Base-by-base conservation (phyloP, 164 flowering plant genomes). In the Liquidambar formosana region DNA sequence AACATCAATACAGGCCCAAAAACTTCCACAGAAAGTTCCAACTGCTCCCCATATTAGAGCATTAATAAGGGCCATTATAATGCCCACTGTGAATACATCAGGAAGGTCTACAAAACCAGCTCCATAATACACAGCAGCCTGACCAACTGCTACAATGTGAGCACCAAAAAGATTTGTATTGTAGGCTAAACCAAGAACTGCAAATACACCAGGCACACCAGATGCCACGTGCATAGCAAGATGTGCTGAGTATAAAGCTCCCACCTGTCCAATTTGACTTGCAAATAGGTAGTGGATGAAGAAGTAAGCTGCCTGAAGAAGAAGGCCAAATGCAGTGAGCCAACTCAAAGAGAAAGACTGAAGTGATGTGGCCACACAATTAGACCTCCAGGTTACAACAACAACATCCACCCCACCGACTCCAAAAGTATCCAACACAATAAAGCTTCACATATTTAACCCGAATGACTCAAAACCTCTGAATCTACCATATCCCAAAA, bases 121-220 rank as follows among this genome's bases (percentile, higher is more conserved):
- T 89, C 98, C 98, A 72, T 80, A 94, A 75, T 90, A 94, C 9
- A 94, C 96, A 61, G 98, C 97, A 66, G 98, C 94, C 73, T 92
- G 97, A 53, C 98, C 98, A n/a, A 76, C 97, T 94, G 80, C 97
- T 90, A 68, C 90, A 94, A 80, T 94, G 98, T 3, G 98, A 58
- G 96, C 96, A 64, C 98, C 98, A 75, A 94, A 92, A 33, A 94
- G 89, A 75, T 88, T 94, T 11, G 98, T 88, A 54, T 92, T 92
- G 75, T 84, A 94, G 44, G 96, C 96, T 62, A 94, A 80, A 70
- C 92, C 93, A 51, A 92, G 73, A 0, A 97, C 97, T 52, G 97
- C 85, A 56, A 94, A 61, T 5, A 85, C 79, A 60, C 91, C 87
- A 27, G 97, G 98, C 9, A 88, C 97, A 46, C 95, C 92, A 46